Evolutionary conservation across 2,329 filamentous ascomycete species (phyloP).

Genomic region (Epicoccum sorghinum): DNA sequence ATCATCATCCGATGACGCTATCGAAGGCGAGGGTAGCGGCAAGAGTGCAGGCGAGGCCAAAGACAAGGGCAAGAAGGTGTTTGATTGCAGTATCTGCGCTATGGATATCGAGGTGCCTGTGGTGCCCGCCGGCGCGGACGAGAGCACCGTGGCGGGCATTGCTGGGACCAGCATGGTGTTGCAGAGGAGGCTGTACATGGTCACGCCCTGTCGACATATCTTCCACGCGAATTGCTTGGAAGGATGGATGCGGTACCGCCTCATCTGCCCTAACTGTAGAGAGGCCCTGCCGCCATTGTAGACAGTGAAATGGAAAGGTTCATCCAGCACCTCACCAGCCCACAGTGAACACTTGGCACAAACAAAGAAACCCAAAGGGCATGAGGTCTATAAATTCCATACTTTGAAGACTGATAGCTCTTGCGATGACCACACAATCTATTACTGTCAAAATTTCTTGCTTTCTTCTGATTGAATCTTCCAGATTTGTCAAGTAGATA

Average conservation of each 20-base stretch:
- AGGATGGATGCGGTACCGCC: conserved; percentile 90
- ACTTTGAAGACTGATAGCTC: too few relatives aligned
- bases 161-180: conserved; percentile 66
- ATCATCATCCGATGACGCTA: conserved; percentile 24
- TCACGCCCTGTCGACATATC: conserved; percentile 94
- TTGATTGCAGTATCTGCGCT: conserved; percentile 95
- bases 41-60: conserved; percentile 51
- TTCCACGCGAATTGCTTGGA: conserved; percentile 93
- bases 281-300: conserved; percentile 86
- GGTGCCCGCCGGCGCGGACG: conserved; percentile 57
- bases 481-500: too few relatives aligned
- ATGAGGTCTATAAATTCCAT: too few relatives aligned
- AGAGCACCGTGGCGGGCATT: conserved; percentile 24
- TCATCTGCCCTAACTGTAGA: conserved; percentile 95
- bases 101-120: conserved; percentile 90
- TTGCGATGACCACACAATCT: too few relatives aligned
- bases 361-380: too few relatives aligned
- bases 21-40: conserved; percentile 10
- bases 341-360: too few relatives aligned
- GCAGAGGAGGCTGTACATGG: conserved; percentile 87
- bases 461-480: too few relatives aligned
- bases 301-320: conserved; percentile 12
- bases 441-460: too few relatives aligned
- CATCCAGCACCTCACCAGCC: too few relatives aligned
- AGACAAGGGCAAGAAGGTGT: conserved; percentile 64